These are phyloP conservation scores for Rhytidhysteron rufulum DNA, from an alignment of 2,329 filamentous ascomycete genomes.

Conservation along the genomic window DNA sequence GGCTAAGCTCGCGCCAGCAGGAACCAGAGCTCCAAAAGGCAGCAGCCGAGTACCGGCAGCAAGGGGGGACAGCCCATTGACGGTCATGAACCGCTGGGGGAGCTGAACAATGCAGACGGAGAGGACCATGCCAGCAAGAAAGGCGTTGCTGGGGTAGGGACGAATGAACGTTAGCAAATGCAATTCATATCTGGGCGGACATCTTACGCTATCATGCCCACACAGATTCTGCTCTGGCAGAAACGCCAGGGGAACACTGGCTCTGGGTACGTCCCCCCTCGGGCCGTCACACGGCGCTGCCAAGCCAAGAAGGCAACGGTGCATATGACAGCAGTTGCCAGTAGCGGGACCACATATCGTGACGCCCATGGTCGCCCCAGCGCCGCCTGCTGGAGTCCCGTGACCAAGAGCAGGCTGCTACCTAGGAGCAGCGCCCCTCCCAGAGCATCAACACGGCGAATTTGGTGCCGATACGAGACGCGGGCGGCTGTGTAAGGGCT, in stretches of 20 bases:
- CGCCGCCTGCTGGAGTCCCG: not conserved
- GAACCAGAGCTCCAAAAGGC: not conserved
- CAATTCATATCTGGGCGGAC: not conserved
- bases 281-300: not conserved
- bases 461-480: no score
- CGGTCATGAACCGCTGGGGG: not conserved
- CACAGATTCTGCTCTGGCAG: not conserved
- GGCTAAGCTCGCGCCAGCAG: not conserved
- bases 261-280: not conserved
- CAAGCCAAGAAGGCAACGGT: not conserved
- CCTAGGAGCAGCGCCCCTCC: not conserved
- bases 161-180: not conserved
- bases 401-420: not conserved
- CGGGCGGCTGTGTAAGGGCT: no score
- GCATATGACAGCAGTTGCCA: not conserved
- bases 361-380: not conserved
- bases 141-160: not conserved
- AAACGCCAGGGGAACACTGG: slow-evolving; percentile 1
- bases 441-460: not conserved
- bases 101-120: not conserved
- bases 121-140: not conserved
- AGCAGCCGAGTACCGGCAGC: not conserved
- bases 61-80: not conserved
- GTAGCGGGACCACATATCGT: not conserved
- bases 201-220: slow-evolving; percentile 2